Evolutionary conservation across 495 filamentous ascomycete genomes (phyloP).

Genomic region (Penicillium chermesinum): DNA sequence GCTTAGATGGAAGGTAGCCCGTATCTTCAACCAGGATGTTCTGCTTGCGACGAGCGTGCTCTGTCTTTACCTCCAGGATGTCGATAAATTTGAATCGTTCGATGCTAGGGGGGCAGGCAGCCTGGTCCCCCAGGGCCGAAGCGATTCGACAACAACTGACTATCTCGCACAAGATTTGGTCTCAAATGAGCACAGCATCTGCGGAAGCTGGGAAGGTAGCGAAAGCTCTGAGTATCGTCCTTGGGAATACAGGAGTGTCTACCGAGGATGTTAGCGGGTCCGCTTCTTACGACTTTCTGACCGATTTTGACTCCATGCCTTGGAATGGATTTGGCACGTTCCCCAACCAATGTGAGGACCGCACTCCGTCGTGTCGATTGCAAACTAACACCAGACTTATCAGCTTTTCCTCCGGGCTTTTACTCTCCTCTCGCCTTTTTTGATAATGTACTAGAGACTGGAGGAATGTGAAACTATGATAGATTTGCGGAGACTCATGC

Average conservation of each 20-base stretch:
- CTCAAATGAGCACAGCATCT: not conserved
- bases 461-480: not conserved
- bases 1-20: slow-evolving; percentile 1
- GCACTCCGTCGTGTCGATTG: not conserved
- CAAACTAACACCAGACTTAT: not conserved
- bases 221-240: not conserved
- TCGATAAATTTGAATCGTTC: not conserved
- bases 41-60: not conserved
- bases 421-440: not conserved
- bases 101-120: not conserved
- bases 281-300: not conserved
- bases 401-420: not conserved
- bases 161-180: not conserved
- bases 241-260: not conserved
- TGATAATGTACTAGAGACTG: not conserved
- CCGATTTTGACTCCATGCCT: not conserved
- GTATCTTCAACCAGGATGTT: not conserved
- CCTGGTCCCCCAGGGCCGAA: not conserved
- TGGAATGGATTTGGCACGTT: not conserved
- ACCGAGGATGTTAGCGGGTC: not conserved
- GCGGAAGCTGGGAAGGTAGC: not conserved
- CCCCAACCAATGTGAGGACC: not conserved
- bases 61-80: not conserved
- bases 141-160: not conserved
- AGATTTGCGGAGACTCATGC: no score